Evolutionary conservation across 441 rosid genomes (phyloP).

Genomic region (Adansonia gregorii): DNA sequence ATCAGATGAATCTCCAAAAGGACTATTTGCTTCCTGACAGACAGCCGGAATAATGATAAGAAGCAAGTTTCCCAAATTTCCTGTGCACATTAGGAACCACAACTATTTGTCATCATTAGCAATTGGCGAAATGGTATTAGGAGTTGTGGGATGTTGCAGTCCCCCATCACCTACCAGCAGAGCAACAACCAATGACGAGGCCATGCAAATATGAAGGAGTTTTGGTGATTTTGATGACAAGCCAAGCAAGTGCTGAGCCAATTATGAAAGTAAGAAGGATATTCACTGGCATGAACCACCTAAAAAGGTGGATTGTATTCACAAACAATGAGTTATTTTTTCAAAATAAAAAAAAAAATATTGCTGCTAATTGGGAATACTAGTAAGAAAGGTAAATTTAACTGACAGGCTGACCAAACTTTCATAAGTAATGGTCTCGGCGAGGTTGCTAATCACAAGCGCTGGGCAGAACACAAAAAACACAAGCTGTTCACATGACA

Average conservation of each 20-base stretch:
- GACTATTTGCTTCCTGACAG: constrained; percentile 39
- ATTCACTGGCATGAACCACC: constrained; percentile 53
- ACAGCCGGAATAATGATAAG: constrained; percentile 43
- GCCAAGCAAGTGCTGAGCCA: constrained; percentile 43
- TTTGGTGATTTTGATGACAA: constrained; percentile 36
- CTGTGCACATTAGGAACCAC: not conserved
- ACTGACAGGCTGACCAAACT: constrained; percentile 52
- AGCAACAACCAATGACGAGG: constrained; percentile 42
- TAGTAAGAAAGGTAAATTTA: not conserved
- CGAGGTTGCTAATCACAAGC: constrained; percentile 50
- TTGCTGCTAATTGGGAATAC: not conserved
- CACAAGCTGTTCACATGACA: constrained; percentile 40
- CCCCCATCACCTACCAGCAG: constrained; percentile 37
- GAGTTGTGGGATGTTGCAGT: not conserved
- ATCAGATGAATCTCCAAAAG: constrained; percentile 39
- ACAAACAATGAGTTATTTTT: not conserved
- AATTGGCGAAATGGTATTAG: not conserved
- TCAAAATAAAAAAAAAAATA: not conserved
- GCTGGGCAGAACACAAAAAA: constrained; percentile 67
- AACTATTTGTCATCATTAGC: not conserved
- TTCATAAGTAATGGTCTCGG: constrained; percentile 48
- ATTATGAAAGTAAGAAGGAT: constrained; percentile 38
- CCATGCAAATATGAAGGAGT: constrained; percentile 42
- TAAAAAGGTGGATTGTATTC: not conserved
- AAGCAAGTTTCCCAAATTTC: constrained; percentile 44